These are phyloP conservation scores for Esteya vermicola DNA, from an alignment of 2,329 filamentous ascomycete genomes.

Conservation along the genomic window DNA sequence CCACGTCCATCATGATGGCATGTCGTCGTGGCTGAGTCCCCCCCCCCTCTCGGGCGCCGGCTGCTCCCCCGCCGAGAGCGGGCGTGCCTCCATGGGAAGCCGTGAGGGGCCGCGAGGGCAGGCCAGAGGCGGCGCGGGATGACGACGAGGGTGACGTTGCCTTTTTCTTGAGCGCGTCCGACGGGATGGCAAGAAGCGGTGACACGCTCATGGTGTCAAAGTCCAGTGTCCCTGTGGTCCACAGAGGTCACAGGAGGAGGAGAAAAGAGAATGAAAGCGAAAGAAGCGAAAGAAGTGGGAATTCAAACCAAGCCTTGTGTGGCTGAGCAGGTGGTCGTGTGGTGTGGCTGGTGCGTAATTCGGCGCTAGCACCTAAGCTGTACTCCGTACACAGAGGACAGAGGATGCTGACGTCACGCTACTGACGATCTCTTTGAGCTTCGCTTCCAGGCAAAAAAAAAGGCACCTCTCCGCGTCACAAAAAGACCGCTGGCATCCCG, in stretches of 20 bases:
- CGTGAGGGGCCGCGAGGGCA: conserved; percentile 7
- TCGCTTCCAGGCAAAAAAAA: too few species aligned
- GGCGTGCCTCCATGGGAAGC: conserved; percentile 5
- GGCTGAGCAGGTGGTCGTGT: too few species aligned
- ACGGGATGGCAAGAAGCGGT: conserved; percentile 27
- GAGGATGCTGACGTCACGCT: too few species aligned
- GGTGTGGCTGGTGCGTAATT: too few species aligned
- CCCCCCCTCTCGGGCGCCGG: neutral
- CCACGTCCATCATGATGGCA: conserved; percentile 37
- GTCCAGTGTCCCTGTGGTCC: neutral
- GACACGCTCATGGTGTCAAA: conserved; percentile 27
- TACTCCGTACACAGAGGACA: too few species aligned
- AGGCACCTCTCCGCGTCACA: too few species aligned
- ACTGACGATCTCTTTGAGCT: too few species aligned
- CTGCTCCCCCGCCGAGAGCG: neutral
- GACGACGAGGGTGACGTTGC: conserved; percentile 2
- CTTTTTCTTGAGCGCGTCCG: conserved; percentile 17
- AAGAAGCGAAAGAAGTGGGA: too few species aligned
- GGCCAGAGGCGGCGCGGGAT: conserved; percentile 1
- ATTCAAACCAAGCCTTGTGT: too few species aligned
- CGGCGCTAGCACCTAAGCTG: too few species aligned
- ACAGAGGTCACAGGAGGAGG: neutral
- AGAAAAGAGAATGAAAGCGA: neutral
- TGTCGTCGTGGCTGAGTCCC: conserved; percentile 5
- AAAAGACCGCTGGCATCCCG: too few species aligned